Evolutionary conservation across 2,329 filamentous ascomycete genomes (phyloP).

Genomic region (Colletotrichum sansevieriae): DNA sequence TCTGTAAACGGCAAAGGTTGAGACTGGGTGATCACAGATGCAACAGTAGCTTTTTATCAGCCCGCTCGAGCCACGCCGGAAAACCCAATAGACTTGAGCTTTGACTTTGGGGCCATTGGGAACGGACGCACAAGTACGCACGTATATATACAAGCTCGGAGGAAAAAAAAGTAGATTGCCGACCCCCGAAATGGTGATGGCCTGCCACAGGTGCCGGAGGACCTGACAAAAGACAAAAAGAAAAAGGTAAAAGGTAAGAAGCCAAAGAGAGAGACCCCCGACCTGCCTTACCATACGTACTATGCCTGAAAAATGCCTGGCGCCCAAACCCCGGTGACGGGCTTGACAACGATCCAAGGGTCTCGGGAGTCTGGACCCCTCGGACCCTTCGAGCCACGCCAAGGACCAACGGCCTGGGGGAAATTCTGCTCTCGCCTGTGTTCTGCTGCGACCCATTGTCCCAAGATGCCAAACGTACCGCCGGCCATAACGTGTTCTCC

Average conservation of each 20-base stretch:
- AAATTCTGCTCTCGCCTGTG: background rate
- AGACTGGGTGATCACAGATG: slow-evolving; percentile 9
- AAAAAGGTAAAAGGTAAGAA: background rate
- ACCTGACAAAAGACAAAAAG: background rate
- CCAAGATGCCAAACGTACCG: background rate
- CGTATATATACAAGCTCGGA: background rate
- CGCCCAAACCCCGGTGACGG: background rate
- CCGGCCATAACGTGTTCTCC: background rate
- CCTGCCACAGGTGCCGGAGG: slow-evolving; percentile 1
- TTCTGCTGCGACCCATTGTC: background rate
- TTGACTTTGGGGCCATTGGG: background rate
- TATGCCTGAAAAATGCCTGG: no score
- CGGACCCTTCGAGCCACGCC: slow-evolving; percentile 18
- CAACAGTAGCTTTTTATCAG: background rate
- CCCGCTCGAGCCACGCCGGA: background rate
- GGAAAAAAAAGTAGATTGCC: background rate
- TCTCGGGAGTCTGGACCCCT: slow-evolving; percentile 8
- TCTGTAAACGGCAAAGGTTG: slow-evolving; percentile 31
- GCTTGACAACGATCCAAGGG: slow-evolving; percentile 23
- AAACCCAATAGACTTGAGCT: slow-evolving; percentile 20
- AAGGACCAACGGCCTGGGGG: background rate
- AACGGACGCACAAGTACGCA: background rate
- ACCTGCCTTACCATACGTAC: background rate
- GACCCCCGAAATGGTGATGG: slow-evolving; percentile 1
- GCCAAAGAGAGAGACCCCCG: background rate